Base-by-base conservation (phyloP, 2,329 filamentous ascomycete species). In the Malbranchea cinnamomea region DNA sequence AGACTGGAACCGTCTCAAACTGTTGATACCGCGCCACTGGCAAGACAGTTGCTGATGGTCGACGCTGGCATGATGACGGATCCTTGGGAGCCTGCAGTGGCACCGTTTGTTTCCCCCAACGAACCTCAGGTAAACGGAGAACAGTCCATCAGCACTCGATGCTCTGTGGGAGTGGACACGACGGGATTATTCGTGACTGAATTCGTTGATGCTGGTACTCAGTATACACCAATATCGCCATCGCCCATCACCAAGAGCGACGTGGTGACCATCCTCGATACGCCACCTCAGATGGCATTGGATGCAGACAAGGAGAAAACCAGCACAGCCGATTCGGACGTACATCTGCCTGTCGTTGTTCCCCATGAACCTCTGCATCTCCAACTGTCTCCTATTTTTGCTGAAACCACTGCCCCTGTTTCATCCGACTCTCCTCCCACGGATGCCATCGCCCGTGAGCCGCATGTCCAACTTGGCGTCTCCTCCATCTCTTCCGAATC, bases 51-150 rank as follows among this genome's bases (percentile, higher is more conserved):
- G 5, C 37, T 47, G 15, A 74, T 73, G 68, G 64, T 74, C 18
- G 70, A 75, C 46, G 65, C 66, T 29, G 61, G 61, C 24, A 65
- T 67, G 39, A 76, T 75, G 70, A 76, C 71, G 5, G 71, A 76
- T 29, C 59, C 66, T 26, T 6, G 33, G 5, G 42, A 44, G 30
- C 35, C 39, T 9, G 37, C 37, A 8, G 40, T 41, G 19, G 30
- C 26, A n/a, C n/a, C n/a, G n/a, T n/a, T n/a, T n/a, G n/a, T n/a
- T n/a, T n/a, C n/a, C n/a, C n/a, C n/a, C n/a, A n/a, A n/a, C n/a
- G n/a, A n/a, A n/a, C n/a, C n/a, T n/a, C n/a, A n/a, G n/a, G n/a
- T n/a, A n/a, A n/a, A n/a, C n/a, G n/a, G n/a, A n/a, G n/a, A n/a
- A n/a, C n/a, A n/a, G n/a, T n/a, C n/a, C n/a, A n/a, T n/a, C n/a